Base-by-base conservation (phyloP, 2,329 filamentous ascomycete genomes). In the Aspergillus unguis region DNA sequence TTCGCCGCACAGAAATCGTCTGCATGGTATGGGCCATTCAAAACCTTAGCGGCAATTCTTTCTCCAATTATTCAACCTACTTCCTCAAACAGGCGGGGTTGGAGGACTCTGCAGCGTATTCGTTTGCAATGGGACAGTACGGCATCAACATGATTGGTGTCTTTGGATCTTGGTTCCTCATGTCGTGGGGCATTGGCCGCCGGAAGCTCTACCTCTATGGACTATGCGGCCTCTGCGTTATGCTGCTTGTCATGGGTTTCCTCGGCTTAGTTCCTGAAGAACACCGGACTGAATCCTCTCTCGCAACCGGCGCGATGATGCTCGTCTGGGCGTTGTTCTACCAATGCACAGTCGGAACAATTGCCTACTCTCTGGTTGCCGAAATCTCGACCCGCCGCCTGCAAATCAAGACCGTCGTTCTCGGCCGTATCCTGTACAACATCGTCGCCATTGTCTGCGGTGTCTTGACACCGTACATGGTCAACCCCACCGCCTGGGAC, bases 321-420 rank as follows among this genome's bases (percentile, higher is more conserved):
- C 78, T 94, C 32, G 71, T 85, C 51, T 94, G 87, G 87, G 86
- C 91, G 1, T 75, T 94, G 42, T 82, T 86, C 63, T 96, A 95
- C 73, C 90, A 96, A 68, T 78, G 92, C 44, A 88, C 89, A 0
- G 90, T 96, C 44, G 91, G 91, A 36, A 94, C 91, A 0, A 90
- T 95, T 6, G 90, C 87, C 71, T 96, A 95, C 74, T 94, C 90
- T 0, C 81, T 96, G 8, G 91, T 96, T 4, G 84, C 88, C 1
- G 91, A 96, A 69, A 73, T 96, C 25, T 91, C 90, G 0, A 90
- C 90, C 0, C 83, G 88, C 10, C 82, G 91, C 2, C 79, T 96
- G 32, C 87, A 92, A 66, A 92, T 95, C 76, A 96, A 96, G 77
- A 95, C 92, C 0, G 87, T 95, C 25, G 91, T 94, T 1, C 80